A percentile compares a stretch with the other conserved stretches of the same genome.
Evolutionary conservation across 1,139 yeast species (phyloP).

Genomic region (Geotrichum candidum): DNA sequence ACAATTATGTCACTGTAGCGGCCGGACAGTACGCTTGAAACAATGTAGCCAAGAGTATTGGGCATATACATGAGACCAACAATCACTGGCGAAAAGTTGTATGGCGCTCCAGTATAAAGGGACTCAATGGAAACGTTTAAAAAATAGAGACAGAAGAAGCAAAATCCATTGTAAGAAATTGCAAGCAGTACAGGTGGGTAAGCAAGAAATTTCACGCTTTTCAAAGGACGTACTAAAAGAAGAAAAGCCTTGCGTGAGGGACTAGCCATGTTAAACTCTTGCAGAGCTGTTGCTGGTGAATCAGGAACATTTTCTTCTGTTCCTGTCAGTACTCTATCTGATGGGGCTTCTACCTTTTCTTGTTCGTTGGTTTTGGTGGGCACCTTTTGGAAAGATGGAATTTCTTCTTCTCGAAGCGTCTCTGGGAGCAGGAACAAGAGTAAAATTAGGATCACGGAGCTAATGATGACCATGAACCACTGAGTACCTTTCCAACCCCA

Average conservation of each 20-base stretch:
- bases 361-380: not conserved
- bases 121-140: constrained; percentile 69
- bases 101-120: constrained; percentile 58
- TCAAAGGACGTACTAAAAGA: constrained; percentile 34
- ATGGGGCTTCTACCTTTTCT: not conserved
- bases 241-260: constrained; percentile 9
- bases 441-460: constrained; percentile 48
- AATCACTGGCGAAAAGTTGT: constrained; percentile 57
- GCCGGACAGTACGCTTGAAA: constrained; percentile 74
- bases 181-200: constrained; percentile 73
- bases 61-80: constrained; percentile 79
- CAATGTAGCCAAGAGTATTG: constrained; percentile 67
- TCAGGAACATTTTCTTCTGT: not conserved
- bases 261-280: not conserved
- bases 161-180: constrained; percentile 56
- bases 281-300: not conserved
- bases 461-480: constrained; percentile 70
- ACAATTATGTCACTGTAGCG: constrained; percentile 67
- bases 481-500: constrained; percentile 92
- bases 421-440: constrained; percentile 65
- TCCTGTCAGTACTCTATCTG: not conserved
- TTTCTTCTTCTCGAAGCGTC: constrained; percentile 42
- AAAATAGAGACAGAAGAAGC: constrained; percentile 64
- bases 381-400: not conserved
- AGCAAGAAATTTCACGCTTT: constrained; percentile 25